A percentile compares a stretch with the other conserved stretches of the same genome.
Evolutionary conservation across 176 grass and related monocot species (phyloP).

Genomic region (Eragrostis curvula): DNA sequence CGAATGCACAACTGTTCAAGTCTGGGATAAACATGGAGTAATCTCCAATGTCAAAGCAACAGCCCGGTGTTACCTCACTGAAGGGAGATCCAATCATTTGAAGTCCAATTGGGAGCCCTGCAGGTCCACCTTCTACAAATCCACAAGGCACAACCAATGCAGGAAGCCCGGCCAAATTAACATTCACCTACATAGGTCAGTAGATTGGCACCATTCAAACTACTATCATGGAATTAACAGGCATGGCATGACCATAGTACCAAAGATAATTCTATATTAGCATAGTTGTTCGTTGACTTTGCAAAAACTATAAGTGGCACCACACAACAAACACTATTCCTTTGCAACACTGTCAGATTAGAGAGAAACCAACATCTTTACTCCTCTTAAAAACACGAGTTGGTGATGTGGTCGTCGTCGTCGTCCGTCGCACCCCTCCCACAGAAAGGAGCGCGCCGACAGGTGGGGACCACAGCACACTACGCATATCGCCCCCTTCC

Average conservation of each 20-base stretch:
- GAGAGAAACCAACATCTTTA: not conserved
- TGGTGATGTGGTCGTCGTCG: too few species aligned
- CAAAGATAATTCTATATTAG: slow-evolving; percentile 2
- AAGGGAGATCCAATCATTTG: slow-evolving; percentile 88
- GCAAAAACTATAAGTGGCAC: not conserved
- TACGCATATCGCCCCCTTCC: too few species aligned
- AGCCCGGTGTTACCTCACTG: slow-evolving; percentile 61
- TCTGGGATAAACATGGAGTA: not conserved
- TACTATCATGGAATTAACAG: not conserved
- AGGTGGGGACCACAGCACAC: too few species aligned
- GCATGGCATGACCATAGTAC: not conserved
- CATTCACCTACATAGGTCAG: slow-evolving; percentile 74
- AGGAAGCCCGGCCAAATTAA: slow-evolving; percentile 90
- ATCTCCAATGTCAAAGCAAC: not conserved
- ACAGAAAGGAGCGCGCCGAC: too few species aligned
- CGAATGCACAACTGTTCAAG: not conserved
- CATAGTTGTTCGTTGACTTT: not conserved
- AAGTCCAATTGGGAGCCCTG: slow-evolving; percentile 83
- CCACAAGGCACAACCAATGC: slow-evolving; percentile 91
- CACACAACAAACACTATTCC: not conserved
- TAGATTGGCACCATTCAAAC: not conserved
- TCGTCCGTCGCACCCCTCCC: too few species aligned
- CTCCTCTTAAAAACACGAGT: too few species aligned
- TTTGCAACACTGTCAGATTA: not conserved
- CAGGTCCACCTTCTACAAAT: slow-evolving; percentile 75